Conservation (phyloP, 2,329 filamentous ascomycete species). For the Claviceps monticola region DNA sequence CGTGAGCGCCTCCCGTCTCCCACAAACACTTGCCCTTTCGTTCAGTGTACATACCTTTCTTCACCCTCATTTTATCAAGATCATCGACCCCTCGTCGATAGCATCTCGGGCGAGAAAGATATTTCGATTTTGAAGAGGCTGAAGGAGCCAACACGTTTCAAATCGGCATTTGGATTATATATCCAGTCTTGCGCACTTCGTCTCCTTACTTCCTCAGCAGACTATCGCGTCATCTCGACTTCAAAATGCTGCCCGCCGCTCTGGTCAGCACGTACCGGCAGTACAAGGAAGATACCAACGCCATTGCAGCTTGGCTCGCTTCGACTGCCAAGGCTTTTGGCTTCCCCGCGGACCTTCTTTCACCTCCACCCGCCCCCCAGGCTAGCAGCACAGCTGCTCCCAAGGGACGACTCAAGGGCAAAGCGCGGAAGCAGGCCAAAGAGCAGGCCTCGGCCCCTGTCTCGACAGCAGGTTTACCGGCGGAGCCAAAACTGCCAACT, state of each 20-base stretch:
- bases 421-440: background rate
- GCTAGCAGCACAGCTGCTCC: background rate
- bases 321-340: slow-evolving; percentile 23
- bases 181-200: too few relatives aligned
- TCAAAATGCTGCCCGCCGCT: slow-evolving; percentile 10
- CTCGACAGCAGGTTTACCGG: background rate
- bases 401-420: background rate
- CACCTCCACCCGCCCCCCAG: background rate
- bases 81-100: too few relatives aligned
- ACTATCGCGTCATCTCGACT: background rate
- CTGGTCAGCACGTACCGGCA: slow-evolving; percentile 20
- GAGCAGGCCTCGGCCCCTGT: background rate
- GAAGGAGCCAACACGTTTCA: too few relatives aligned
- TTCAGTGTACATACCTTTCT: too few relatives aligned
- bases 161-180: too few relatives aligned
- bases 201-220: too few relatives aligned
- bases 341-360: slow-evolving; percentile 13
- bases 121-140: too few relatives aligned
- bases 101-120: too few relatives aligned
- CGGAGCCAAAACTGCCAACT: slow-evolving; percentile 7
- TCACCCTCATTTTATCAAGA: too few relatives aligned
- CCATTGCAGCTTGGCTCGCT: slow-evolving; percentile 27
- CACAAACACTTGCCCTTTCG: too few relatives aligned
- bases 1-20: too few relatives aligned
- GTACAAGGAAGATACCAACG: slow-evolving; percentile 28